These are phyloP conservation scores for Lipomyces anomalus DNA, from an alignment of 805 yeast genomes.

Conservation along the genomic window DNA sequence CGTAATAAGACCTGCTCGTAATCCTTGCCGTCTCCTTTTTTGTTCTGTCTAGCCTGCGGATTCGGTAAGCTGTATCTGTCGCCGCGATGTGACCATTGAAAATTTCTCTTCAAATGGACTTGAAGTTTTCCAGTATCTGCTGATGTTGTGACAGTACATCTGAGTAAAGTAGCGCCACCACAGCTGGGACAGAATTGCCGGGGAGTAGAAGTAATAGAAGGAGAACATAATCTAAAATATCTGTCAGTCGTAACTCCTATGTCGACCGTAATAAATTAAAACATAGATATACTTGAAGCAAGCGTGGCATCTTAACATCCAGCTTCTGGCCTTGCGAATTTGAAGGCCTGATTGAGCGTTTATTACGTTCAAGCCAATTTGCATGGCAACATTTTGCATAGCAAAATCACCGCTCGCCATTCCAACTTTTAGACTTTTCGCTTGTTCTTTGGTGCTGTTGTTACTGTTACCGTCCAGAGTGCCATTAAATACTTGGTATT, in stretches of 20 bases:
- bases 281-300: conserved; percentile 53
- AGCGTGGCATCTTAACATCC: conserved; percentile 96
- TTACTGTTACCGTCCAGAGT: conserved; percentile 5
- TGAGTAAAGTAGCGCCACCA: conserved; percentile 84
- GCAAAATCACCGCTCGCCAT: conserved; percentile 96
- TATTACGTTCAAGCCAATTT: conserved; percentile 80
- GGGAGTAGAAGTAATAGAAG: conserved; percentile 50
- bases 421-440: conserved; percentile 61
- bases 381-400: conserved; percentile 89
- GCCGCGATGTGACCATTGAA: conserved; percentile 92
- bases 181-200: conserved; percentile 91
- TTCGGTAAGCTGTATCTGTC: conserved; percentile 73
- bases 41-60: conserved; percentile 80
- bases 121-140: conserved; percentile 64
- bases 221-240: conserved; percentile 66
- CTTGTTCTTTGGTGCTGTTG: conserved; percentile 27
- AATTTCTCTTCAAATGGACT: conserved; percentile 84
- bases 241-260: too few species aligned
- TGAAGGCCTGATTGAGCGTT: conserved; percentile 78
- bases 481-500: conserved; percentile 57
- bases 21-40: conserved; percentile 60
- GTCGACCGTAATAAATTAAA: too few species aligned
- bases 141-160: conserved; percentile 67
- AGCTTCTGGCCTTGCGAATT: conserved; percentile 78
- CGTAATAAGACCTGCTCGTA: conserved; percentile 75